Percentiles rank a stretch among this genome's conserved stretches.
Conservation (phyloP, 805 yeast species). For the Candida easanensis region DNA sequence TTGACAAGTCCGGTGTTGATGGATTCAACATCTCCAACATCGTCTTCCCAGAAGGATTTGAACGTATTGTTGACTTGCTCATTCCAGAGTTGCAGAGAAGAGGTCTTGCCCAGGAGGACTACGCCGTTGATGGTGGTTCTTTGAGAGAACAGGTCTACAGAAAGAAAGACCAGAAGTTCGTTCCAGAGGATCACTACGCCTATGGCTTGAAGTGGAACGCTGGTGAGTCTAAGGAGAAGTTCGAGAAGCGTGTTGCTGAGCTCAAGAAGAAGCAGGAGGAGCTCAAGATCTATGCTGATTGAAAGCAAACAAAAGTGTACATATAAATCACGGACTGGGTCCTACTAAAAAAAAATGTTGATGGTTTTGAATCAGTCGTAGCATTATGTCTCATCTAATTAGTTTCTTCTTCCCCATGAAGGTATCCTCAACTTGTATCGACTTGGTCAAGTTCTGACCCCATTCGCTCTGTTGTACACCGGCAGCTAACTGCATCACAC, state of each 20-base stretch:
- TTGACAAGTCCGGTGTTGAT: conserved; percentile 38
- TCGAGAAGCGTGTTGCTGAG: conserved; percentile 23
- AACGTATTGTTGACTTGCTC: conserved; percentile 37
- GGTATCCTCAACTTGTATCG: conserved; percentile 20
- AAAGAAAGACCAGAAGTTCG: conserved; percentile 23
- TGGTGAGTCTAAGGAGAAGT: conserved; percentile 30
- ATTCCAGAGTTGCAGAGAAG: conserved; percentile 37
- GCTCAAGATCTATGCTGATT: conserved; percentile 5
- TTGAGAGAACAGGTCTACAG: conserved; percentile 35
- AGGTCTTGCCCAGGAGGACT: conserved; percentile 34
- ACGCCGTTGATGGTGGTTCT: conserved; percentile 31
- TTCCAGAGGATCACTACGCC: conserved; percentile 25
- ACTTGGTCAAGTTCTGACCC: conserved; percentile 18
- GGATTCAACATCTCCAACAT: conserved; percentile 43
- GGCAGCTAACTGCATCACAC: conserved; percentile 20
- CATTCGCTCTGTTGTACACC: conserved; percentile 26
- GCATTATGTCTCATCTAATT: background rate
- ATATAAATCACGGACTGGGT: no score
- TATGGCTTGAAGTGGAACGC: conserved; percentile 23
- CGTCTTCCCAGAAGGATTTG: conserved; percentile 39
- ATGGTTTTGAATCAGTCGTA: no score
- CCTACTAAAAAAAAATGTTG: no score
- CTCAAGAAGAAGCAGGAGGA: conserved; percentile 9
- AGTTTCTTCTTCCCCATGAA: conserved; percentile 12
- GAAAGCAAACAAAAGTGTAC: no score